Evolutionary conservation across 345 rosid species (phyloP), one percentile per base, ranked within the genome.

Genomic region (Gynandropsis gynandra): DNA sequence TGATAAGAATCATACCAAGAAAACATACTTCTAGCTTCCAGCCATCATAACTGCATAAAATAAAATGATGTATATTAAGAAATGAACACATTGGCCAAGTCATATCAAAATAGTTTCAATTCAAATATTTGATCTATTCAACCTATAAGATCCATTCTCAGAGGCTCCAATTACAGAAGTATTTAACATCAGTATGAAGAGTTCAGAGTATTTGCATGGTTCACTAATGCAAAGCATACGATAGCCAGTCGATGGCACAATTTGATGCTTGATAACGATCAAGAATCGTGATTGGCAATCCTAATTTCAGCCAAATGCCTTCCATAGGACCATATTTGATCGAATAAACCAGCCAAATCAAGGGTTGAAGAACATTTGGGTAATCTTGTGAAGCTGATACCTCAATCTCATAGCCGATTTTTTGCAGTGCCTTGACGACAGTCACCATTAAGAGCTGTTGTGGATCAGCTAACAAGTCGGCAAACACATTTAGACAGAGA

Each of bases 371-470:
- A 29, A 36, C 19, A 9, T 9, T 43, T 36, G 37, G 9, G 47
- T 13, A 20, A 34, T 2, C 57, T 24, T 50, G 43, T n/a, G 44
- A 33, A 62, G 59, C 51, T 12, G 36, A 20, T 62, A 92, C 98
- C 97, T 92, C 84, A 71, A 88, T 61, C 9, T 64, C 61, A 61
- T 88, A 92, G 44, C 97, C 97, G 61, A 80, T 69, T 73, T 85
- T 81, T 65, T 20, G 72, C 74, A 92, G 53, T 33, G 89, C 81
- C 40, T 72, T 64, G 50, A 85, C 82, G 64, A 85, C 70, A 55
- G 97, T 81, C 48, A 76, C 94, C 94, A 88, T 88, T 15, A 78
- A 47, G 67, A 92, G 45, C 70, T 92, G 96, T 39, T 85, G 84
- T 16, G 97, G 90, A 59, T 81, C 94, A 71, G 68, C 77, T 63